Conservation (phyloP, 768 basidiomycete genomes). For the Heimioporus sp. region DNA sequence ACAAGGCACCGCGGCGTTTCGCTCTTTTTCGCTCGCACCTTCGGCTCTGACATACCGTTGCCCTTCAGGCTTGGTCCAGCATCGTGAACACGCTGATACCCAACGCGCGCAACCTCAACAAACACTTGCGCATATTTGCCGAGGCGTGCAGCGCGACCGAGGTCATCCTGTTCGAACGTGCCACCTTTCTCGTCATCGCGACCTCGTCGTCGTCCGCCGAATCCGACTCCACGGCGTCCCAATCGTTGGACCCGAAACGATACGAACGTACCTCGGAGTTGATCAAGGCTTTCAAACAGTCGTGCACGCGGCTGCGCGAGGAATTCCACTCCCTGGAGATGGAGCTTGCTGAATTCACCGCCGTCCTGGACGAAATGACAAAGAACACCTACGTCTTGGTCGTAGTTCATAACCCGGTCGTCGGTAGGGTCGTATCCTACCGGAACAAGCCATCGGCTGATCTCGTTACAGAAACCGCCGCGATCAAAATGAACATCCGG, state of each 20-base stretch:
- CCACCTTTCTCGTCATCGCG: slow-evolving; percentile 97
- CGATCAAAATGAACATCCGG: slow-evolving; percentile 83
- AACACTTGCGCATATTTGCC: slow-evolving; percentile 84
- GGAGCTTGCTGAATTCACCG: slow-evolving; percentile 82
- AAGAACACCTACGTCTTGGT: slow-evolving; percentile 91
- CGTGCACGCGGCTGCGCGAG: slow-evolving; percentile 80
- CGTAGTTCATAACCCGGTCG: slow-evolving; percentile 84
- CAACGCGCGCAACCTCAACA: slow-evolving; percentile 85
- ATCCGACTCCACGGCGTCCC: slow-evolving; percentile 34
- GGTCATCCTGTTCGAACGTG: slow-evolving; percentile 93
- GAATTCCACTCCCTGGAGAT: slow-evolving; percentile 87
- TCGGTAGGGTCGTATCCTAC: slow-evolving; percentile 50
- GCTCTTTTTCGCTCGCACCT: not conserved
- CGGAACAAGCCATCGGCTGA: not conserved
- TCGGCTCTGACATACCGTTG: slow-evolving; percentile 7
- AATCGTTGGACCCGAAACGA: slow-evolving; percentile 62
- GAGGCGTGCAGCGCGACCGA: slow-evolving; percentile 88
- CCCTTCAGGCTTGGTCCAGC: slow-evolving; percentile 92
- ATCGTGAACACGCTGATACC: slow-evolving; percentile 97
- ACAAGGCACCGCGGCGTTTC: slow-evolving; percentile 59
- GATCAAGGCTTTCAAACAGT: slow-evolving; percentile 93
- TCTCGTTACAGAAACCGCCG: slow-evolving; percentile 71
- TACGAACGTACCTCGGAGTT: slow-evolving; percentile 90
- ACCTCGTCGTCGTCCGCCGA: slow-evolving; percentile 52
- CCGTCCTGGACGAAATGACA: slow-evolving; percentile 90